Evolutionary conservation across 495 filamentous ascomycete species (phyloP).

Genomic region (Lophium mytilinum): DNA sequence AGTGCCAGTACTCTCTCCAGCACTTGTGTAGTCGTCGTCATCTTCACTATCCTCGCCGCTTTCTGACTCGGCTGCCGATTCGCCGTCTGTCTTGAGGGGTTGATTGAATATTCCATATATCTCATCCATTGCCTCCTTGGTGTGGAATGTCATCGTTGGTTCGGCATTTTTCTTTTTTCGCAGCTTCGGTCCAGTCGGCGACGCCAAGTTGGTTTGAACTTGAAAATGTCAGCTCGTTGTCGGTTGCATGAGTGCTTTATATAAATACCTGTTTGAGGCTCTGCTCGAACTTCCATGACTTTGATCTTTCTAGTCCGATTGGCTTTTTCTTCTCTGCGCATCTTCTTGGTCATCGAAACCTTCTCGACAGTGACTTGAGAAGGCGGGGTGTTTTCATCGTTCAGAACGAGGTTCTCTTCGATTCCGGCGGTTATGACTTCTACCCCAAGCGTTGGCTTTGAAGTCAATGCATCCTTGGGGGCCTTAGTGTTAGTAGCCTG

Average conservation of each 20-base stretch:
- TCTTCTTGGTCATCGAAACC: conserved; percentile 24
- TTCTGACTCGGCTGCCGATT: conserved; percentile 31
- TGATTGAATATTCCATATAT: conserved; percentile 97
- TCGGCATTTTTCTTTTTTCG: conserved; percentile 66
- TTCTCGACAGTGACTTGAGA: conserved; percentile 24
- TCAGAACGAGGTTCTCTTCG: conserved; percentile 2
- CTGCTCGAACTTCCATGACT: conserved; percentile 55
- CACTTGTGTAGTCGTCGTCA: conserved; percentile 71
- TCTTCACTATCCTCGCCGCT: conserved; percentile 42
- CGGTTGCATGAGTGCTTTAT: not conserved
- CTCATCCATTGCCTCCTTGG: conserved; percentile 88
- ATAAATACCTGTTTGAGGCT: conserved; percentile 72
- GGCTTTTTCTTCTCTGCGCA: conserved; percentile 33
- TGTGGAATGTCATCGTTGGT: conserved; percentile 95
- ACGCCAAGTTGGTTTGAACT: conserved; percentile 91
- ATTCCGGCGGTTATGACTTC: not conserved
- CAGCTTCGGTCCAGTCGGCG: conserved; percentile 69
- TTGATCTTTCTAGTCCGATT: conserved; percentile 57
- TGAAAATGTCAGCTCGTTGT: conserved; percentile 10
- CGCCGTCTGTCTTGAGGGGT: conserved; percentile 50
- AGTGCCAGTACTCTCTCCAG: conserved; percentile 72
- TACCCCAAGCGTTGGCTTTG: not conserved
- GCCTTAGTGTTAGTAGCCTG: not conserved
- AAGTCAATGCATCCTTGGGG: not conserved
- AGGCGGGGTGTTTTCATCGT: conserved; percentile 31